Base-by-base conservation (phyloP, 2,329 filamentous ascomycete species). In the Daldinia sp. region DNA sequence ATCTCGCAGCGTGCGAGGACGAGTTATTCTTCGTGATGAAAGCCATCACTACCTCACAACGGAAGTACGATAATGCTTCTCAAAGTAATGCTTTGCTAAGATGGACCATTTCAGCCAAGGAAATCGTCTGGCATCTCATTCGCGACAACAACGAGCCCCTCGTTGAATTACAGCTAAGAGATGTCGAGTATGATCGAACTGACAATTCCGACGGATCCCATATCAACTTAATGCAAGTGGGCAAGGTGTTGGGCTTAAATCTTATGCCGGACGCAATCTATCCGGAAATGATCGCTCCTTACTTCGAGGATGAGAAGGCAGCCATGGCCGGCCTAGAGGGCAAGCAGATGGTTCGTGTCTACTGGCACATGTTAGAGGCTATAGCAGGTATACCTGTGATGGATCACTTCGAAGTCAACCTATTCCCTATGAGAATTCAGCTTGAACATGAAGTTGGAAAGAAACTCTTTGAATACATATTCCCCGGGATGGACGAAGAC, bases 11-110 rank as follows among this genome's bases (percentile, higher is more conserved):
- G 20, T 98, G 93, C 76, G 96, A 98, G 79, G 96, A 99, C 75
- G 97, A 99, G 79, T 82, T 99, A 7, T 99, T 99, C 85, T 99
- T 99, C 82, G 92, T 99, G 84, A 98, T 99, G 96, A 98, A 99
- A 76, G 97, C 96, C 42, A 99, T 99, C 78, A 99, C 96, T 1
- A 97, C 94, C 2, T 97, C 95, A 4, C 96, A 99, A 80, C 87
- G 94, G 67, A 96, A 94, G 78, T 90, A 89, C 70, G 93, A 97
- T 67, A 88, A 87, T 53, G 85, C 89, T 56, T 88, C 89, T 6
- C 88, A 93, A 70, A 91, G 90, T 63, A 94, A 89, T 67, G 94
- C 94, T 5, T 84, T 98, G 44, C 81, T 99, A 60, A 91, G 93
- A 74, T 98, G 95, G 92, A 96, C 93, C 78, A 93, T 99, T 66